Evolutionary conservation across 257 asterid genomes (phyloP), one percentile per base, ranked within the genome.

Genomic region (Salvia rosmarinus): DNA sequence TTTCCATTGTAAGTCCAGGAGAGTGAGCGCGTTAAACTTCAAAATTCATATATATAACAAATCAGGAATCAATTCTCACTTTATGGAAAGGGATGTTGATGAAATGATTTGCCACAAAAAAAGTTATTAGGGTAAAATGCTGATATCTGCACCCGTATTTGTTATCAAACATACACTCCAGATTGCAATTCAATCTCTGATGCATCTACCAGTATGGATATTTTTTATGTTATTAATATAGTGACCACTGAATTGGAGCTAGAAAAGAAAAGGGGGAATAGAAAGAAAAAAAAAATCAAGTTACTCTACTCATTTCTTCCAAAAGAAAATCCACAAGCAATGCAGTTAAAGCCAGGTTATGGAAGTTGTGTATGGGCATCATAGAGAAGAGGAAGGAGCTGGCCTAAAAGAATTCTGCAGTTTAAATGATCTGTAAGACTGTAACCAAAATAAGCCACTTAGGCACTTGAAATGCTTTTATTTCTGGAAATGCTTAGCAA

Each of bases 1-100:
- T 72, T 16, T 14, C 19, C 70, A 63, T 4, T 32, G 43, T 32
- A 47, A 73, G 44, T 44, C 12, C 65, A 13, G 62, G 47, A 20
- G 47, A 67, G 65, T 4, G 3, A 35, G 12, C 14, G 35, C 0
- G 42, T 10, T 54, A 6, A 32, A 61, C 11, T 19, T 39, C 32
- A 6, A 58, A 65, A 34, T 28, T 16, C 43, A 25, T 63, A 30
- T 58, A 11, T 39, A 34, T 39, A 59, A 23, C 3, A 30, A 10
- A n/a, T n/a, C 8, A 47, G 54, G 54, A 47, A 47, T n/a, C 54
- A 47, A 47, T n/a, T 47, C 54, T n/a, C 54, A 47, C 54, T 47
- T 5, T 16, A n/a, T 21, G 1, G 9, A 16, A 14, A 37, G 9
- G 6, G 42, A 0, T 37, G 9, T 37, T 37, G 10, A 37, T 37